Evolutionary conservation across 2,329 filamentous ascomycete species (phyloP).

Genomic region (Didymella exigua): DNA sequence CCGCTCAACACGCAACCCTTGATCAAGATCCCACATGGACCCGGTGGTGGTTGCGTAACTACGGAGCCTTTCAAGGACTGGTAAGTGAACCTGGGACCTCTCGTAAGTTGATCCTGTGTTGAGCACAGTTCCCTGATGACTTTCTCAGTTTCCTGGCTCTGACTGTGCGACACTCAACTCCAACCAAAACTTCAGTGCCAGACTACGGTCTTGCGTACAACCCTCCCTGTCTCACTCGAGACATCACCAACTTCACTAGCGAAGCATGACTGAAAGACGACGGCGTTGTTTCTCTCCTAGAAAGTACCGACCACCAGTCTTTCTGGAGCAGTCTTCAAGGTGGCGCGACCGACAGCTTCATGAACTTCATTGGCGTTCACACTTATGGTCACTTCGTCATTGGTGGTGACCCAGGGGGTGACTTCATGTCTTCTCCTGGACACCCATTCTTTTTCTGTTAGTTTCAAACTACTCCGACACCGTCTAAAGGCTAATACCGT

Average conservation of each 20-base stretch:
- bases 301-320: slow-evolving; percentile 12
- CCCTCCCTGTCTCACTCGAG: slow-evolving; percentile 50
- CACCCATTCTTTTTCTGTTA: slow-evolving; percentile 54
- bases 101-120: background rate
- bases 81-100: slow-evolving; percentile 40
- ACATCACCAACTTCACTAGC: slow-evolving; percentile 37
- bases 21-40: slow-evolving; percentile 52
- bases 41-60: slow-evolving; percentile 62
- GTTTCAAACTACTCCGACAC: too few relatives aligned
- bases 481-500: background rate
- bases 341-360: slow-evolving; percentile 34
- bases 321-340: slow-evolving; percentile 51
- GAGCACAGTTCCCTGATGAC: background rate
- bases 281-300: slow-evolving; percentile 22
- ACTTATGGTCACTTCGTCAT: slow-evolving; percentile 55
- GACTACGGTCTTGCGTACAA: slow-evolving; percentile 42
- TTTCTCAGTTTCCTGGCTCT: background rate
- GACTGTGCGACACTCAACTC: slow-evolving; percentile 1
- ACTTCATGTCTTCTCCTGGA: slow-evolving; percentile 54
- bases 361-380: slow-evolving; percentile 51
- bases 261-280: slow-evolving; percentile 17
- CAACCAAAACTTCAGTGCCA: background rate
- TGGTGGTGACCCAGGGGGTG: slow-evolving; percentile 54
- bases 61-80: slow-evolving; percentile 57
- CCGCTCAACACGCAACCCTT: slow-evolving; percentile 32